Evolutionary conservation across 305 asterid species (phyloP), one percentile per base, ranked within the genome.

Genomic region (Coffea humblotiana): DNA sequence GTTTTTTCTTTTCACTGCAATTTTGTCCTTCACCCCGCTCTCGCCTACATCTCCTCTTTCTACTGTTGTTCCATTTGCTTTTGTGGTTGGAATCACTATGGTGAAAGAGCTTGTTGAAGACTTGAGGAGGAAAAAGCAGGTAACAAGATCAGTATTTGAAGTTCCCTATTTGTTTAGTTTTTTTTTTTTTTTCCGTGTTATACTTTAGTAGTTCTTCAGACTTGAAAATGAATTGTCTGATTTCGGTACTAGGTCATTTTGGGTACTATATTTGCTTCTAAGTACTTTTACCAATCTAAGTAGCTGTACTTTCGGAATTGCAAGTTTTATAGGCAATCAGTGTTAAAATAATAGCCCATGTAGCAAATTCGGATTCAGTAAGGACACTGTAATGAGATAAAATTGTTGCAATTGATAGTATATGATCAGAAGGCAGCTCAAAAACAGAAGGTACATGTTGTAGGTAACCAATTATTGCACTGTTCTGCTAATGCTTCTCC

Each of bases 91-190:
- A 25, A 81, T 93, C 88, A 90, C 95, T 83, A 93, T 93, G 98
- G 91, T 89, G 61, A 94, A 94, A 85, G 98, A 94, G 80, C 97
- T 97, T 35, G 78, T 93, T 71, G 98, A 94, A 88, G 98, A 94
- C 83, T 93, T 97, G 91, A 92, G 94, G 65, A 80, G 97, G 76
- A 90, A 91, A 83, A 87, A 91, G 75, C 98, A 94, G 92, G 97
- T 93, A 84, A 89, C 86, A 92, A 88, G 87, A 82, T 91, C 78
- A 90, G 90, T 85, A 79, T 87, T 85, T 77, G 91, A 27, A 92
- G 21, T 66, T 54, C 32, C 32, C 9, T 29, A 63, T 21, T 76
- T 43, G 60, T 27, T 65, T 23, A 66, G 25, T 1, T 13, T 0
- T 2, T 37, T 15, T 2, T 37, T 15, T 60, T 43, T 23, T 32